Base-by-base conservation (phyloP, 73 alveolate species). In the Paramecium caudatum region DNA sequence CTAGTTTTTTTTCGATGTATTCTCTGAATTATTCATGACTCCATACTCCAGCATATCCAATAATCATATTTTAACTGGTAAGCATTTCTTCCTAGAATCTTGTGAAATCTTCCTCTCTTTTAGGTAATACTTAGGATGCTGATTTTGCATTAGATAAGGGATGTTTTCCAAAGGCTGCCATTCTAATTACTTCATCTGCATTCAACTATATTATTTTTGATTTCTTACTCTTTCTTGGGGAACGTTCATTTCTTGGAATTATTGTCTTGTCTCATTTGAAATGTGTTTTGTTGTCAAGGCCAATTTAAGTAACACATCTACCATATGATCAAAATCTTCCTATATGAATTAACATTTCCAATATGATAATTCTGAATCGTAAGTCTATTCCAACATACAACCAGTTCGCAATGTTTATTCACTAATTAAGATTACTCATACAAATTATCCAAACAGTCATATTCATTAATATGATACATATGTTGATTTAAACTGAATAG, bases 321-420 rank as follows among this genome's bases (percentile, higher is more conserved):
- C 43, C 16, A 74, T 74, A 23, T 36, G 17, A 45, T 37, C 69
- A 43, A 74, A 74, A 45, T 74, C 88, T 74, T 74, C 88, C 15
- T 74, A n/a, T 37, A 74, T 74, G 27, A 74, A 74, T 74, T 30
- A 74, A 19, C 88, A 74, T 15, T 74, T 74, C 88, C 88, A 74
- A 21, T 74, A 74, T 8, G 69, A 27, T 23, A 74, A 74, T 74
- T 74, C 88, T 45, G 43, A 39, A 3, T 39, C 69, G 19, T 74
- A 74, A 16, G 23, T 37, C 32, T 74, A 41, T 10, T 74, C 69
- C 0, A 74, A n/a, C 88, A 74, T 74, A 8, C 45, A 36, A 3
- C 69, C 69, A 13, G 88, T 74, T 43, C 43, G 19, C 16, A 74
- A 41, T 0, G 69, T 74, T 21, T 45, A 1, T 23, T 74, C 88